A percentile compares a stretch with the other conserved stretches of the same genome.
These are phyloP conservation scores for Leptographium flavum DNA, from an alignment of 2,329 filamentous ascomycete species.

Conservation along the genomic window DNA sequence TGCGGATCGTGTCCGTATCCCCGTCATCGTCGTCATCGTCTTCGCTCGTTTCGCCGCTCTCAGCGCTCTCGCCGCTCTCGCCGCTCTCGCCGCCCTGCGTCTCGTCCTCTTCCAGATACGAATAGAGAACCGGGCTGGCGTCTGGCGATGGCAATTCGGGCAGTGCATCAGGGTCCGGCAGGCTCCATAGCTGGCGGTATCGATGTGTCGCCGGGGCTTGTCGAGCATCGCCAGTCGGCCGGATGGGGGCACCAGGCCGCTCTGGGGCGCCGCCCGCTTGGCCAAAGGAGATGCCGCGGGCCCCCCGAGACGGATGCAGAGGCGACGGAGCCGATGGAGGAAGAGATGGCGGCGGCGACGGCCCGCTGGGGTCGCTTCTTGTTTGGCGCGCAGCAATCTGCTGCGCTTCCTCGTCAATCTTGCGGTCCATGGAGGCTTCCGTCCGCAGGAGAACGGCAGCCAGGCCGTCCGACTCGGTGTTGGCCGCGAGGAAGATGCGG, in stretches of 20 bases:
- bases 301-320: slow-evolving; percentile 7
- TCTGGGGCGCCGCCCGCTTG: slow-evolving; percentile 18
- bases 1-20: no score
- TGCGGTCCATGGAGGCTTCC: slow-evolving; percentile 35
- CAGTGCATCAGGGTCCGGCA: slow-evolving; percentile 40
- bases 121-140: slow-evolving; percentile 38
- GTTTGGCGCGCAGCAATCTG: slow-evolving; percentile 23
- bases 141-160: slow-evolving; percentile 30
- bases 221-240: slow-evolving; percentile 27
- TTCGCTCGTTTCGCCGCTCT: no score
- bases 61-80: background rate
- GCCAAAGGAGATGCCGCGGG: slow-evolving; percentile 35
- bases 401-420: slow-evolving; percentile 35
- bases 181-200: slow-evolving; percentile 42
- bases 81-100: background rate
- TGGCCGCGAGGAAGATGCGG: slow-evolving; percentile 55
- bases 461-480: slow-evolving; percentile 58
- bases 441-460: slow-evolving; percentile 59
- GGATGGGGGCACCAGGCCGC: slow-evolving; percentile 16
- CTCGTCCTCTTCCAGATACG: slow-evolving; percentile 16
- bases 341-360: slow-evolving; percentile 26
- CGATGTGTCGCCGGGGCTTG: slow-evolving; percentile 14
- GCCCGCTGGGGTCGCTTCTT: slow-evolving; percentile 27
- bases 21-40: background rate
- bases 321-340: slow-evolving; percentile 25